Evolutionary conservation across 2,329 filamentous ascomycete genomes (phyloP).

Genomic region (Trichocomaceae sp.): DNA sequence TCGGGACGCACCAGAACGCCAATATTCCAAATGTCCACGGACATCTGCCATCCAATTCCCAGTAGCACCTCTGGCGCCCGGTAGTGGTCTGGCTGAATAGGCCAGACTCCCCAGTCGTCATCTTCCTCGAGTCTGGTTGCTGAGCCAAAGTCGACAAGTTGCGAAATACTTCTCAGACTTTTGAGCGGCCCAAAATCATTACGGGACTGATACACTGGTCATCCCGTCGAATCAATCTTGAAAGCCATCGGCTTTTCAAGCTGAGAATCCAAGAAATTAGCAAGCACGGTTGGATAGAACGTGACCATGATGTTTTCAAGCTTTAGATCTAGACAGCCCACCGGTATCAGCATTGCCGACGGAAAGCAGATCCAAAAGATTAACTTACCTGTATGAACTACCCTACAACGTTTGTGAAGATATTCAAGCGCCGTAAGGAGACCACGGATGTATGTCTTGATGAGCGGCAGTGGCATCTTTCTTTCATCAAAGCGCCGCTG

Average conservation of each 20-base stretch:
- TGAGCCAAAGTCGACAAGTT: constrained; percentile 34
- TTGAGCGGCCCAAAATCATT: constrained; percentile 29
- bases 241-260: constrained; percentile 28
- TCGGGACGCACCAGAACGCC: constrained; percentile 28
- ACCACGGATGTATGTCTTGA: constrained; percentile 32
- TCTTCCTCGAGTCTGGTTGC: constrained; percentile 31
- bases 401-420: constrained; percentile 41
- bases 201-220: constrained; percentile 30
- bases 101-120: constrained; percentile 37
- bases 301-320: constrained; percentile 44
- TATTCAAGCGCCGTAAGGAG: constrained; percentile 43
- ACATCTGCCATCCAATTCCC: constrained; percentile 32
- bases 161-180: constrained; percentile 20
- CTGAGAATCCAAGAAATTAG: constrained; percentile 14
- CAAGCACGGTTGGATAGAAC: constrained; percentile 23
- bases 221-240: constrained; percentile 26
- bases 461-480: constrained; percentile 20
- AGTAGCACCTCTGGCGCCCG: constrained; percentile 38
- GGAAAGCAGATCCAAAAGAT: constrained; percentile 24
- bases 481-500: constrained; percentile 32
- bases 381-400: constrained; percentile 43
- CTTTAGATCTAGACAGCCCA: constrained; percentile 34
- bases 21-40: constrained; percentile 39
- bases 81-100: constrained; percentile 42
- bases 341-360: not conserved